Base-by-base conservation (phyloP, 2,329 filamentous ascomycete species). In the Fusarium sp. region DNA sequence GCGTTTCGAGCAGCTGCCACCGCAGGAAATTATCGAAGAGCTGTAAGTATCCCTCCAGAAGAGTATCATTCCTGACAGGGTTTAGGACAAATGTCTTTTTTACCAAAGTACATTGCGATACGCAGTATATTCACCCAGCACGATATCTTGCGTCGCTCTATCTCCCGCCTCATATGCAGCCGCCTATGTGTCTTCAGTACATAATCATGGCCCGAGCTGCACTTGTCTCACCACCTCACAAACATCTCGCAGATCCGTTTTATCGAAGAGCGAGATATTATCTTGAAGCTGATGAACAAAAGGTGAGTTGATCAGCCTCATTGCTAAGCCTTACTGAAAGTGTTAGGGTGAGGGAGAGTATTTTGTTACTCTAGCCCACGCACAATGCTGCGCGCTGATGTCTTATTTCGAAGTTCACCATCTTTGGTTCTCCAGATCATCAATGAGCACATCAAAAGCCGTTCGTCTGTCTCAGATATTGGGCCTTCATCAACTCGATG, bases 351-450 rank as follows among this genome's bases (percentile, higher is more conserved):
- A 70, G 4, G 70, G 73, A 15, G 64, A 73, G 27, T 59, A 69
- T n/a, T 72, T 73, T 39, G 58, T 75, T 18, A 92, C 88, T 2
- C 76, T 96, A 17, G 85, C 86, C 6, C 90, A 95, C 73, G 90
- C 89, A 15, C 94, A 97, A 75, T 84, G 90, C 1, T 96, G 92
- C 91, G 81, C 85, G 2, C 80, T 96, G 3, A 85, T 93, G 40
- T 83, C 86, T 3, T 87, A 85, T 2, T 92, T 93, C 71, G 94
- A 97, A 76, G 95, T 94, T 67, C 93, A 91, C 73, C 86, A 87
- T 69, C 90, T 96, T 83, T 89, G 89, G 76, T 96, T 97, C 70
- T 92, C 92, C 1, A 84, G 93, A 55, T 92, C 93, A 2, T 94
- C 93, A 81, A 87, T 96, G 81, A 96, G 91, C 60, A 85, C 88